Evolutionary conservation across 257 asterid genomes (phyloP), one percentile per base, ranked within the genome.

Genomic region (Nicotiana attenuata): DNA sequence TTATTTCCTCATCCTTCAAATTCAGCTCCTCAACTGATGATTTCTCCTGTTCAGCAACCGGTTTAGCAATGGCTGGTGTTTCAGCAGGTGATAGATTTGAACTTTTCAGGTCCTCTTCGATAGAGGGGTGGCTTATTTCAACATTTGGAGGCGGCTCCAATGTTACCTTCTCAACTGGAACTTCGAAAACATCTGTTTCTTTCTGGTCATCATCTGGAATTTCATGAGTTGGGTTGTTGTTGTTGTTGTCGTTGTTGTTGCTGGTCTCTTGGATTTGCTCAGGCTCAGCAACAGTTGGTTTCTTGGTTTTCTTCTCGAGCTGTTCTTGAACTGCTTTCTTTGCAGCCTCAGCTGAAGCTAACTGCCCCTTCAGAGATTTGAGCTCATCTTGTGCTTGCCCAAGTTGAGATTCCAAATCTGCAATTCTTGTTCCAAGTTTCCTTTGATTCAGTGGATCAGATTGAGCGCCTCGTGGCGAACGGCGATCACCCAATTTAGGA

Each of bases 131-230:
- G 31, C 50, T 73, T 0, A 61, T 29, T 59, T 82, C 87, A 35
- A 80, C 81, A 59, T 77, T 84, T 61, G 91, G 67, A 76, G 41
- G 77, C 26, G 35, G 77, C 57, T 87, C 92, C 80, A 86, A 68
- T 0, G 87, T 55, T 63, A 56, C 76, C 83, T 89, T 87, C 88
- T 85, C 90, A n/a, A 89, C 11, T 1, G 91, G 94, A 77, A 92
- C 94, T 85, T 92, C 97, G 26, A 90, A 94, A 81, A 94, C 97
- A 65, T 92, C 98, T 1, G 96, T 92, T 86, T 88, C 97, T 78
- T 82, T 83, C 82, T 87, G 86, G 80, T 85, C 80, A 55, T 90
- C 92, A 59, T 91, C 90, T 13, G 89, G 53, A 4, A 82, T 68
- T 85, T 86, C 90, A 66, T 11, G 66, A 26, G 17, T 64, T 4